A percentile compares a stretch with the other conserved stretches of the same genome.
phyloP scores from a whole-genome alignment of 2,329 filamentous ascomycete species.

The Zarea fungicola region DNA sequence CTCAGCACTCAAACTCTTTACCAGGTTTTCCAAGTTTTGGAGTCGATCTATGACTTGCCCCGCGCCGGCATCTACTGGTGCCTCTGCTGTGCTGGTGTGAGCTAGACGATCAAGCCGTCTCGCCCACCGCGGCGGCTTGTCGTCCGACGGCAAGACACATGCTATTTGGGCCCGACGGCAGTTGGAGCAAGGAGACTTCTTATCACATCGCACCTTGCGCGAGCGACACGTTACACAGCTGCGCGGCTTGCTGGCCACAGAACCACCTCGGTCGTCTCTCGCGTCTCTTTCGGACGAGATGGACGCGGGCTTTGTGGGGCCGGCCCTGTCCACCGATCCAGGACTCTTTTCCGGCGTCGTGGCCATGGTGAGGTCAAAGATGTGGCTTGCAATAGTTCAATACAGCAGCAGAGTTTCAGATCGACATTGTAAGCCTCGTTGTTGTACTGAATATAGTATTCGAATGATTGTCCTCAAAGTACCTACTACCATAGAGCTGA shows the following conservation, averaged over 20 bases:
- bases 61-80: constrained; percentile 23
- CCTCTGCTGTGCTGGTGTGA: constrained; percentile 29
- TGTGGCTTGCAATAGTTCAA: background rate
- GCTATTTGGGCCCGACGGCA: constrained; percentile 48
- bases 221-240: constrained; percentile 47
- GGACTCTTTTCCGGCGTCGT: background rate
- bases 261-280: background rate
- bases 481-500: too few relatives aligned
- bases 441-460: too few relatives aligned
- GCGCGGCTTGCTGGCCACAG: constrained; percentile 28
- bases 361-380: background rate
- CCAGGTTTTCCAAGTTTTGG: constrained; percentile 43
- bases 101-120: constrained; percentile 41
- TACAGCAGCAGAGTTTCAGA: background rate
- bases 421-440: too few relatives aligned
- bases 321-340: background rate
- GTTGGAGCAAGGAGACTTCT: constrained; percentile 50
- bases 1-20: constrained; percentile 44
- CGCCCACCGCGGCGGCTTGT: constrained; percentile 50
- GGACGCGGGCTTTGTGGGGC: background rate
- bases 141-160: constrained; percentile 44
- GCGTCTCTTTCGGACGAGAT: constrained; percentile 19
- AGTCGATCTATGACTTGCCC: constrained; percentile 44
- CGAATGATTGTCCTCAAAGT: too few relatives aligned
- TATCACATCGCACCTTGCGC: constrained; percentile 55